Conservation (phyloP, 163 green algal species). For the Scenedesmus sp. region DNA sequence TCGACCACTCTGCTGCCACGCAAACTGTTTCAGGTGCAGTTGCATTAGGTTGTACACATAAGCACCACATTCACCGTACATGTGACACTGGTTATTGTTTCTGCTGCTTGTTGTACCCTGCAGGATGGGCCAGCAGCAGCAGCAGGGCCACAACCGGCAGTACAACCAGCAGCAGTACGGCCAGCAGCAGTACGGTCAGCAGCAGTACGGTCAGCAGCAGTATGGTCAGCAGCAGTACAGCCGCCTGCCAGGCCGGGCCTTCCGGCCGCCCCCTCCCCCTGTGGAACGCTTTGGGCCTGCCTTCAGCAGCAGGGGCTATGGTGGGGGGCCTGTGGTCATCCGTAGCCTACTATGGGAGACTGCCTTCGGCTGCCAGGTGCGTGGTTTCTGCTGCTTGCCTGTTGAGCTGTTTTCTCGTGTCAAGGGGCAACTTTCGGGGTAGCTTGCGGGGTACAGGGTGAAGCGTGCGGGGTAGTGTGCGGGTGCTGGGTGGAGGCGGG, state of each 20-base stretch:
- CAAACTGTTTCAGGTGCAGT: too few relatives aligned
- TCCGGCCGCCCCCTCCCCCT: slow-evolving; percentile 18
- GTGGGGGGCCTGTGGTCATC: neutral
- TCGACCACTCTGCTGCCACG: too few relatives aligned
- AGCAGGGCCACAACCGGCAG: neutral
- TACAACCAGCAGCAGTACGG: slow-evolving; percentile 17
- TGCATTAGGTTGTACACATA: too few relatives aligned
- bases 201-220: neutral
- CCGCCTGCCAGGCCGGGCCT: neutral
- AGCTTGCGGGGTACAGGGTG: too few relatives aligned
- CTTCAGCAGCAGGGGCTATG: neutral
- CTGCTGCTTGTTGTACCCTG: neutral
- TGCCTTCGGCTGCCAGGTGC: neutral
- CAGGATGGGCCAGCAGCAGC: slow-evolving; percentile 25
- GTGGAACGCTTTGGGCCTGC: slow-evolving; percentile 24
- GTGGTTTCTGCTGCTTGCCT: neutral
- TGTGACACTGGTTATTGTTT: too few relatives aligned
- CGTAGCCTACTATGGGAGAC: neutral
- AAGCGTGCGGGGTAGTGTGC: too few relatives aligned
- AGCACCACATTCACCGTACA: too few relatives aligned
- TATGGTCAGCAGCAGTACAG: neutral
- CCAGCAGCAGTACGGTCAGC: neutral
- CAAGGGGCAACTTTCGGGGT: too few relatives aligned
- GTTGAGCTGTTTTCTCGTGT: too few relatives aligned
- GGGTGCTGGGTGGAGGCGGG: too few relatives aligned